Conservation (phyloP, 2,329 filamentous ascomycete species). For the Penicillium glabrum region DNA sequence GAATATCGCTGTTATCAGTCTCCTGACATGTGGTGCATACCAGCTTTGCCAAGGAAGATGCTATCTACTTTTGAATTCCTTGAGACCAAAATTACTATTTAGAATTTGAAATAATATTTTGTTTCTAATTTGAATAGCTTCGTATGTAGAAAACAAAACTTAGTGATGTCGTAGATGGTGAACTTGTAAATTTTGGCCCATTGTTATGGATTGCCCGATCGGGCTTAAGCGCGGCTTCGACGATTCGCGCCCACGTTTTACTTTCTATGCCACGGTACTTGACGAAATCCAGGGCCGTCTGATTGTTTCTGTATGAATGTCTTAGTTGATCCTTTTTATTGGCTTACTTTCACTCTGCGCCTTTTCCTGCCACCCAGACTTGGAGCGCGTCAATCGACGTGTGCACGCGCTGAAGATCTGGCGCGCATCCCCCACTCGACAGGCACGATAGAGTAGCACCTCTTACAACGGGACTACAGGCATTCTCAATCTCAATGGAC, state of each 20-base stretch:
- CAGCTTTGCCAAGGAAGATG: background rate
- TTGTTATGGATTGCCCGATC: constrained; percentile 23
- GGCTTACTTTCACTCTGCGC: background rate
- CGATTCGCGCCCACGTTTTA: constrained; percentile 11
- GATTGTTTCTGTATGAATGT: background rate
- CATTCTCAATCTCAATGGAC: background rate
- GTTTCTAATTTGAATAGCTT: background rate
- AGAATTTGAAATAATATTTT: background rate
- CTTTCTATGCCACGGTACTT: constrained; percentile 7
- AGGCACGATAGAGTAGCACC: background rate
- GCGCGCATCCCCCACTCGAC: background rate
- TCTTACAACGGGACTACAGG: background rate
- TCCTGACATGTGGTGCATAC: background rate
- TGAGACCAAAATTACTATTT: background rate
- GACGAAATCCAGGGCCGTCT: background rate
- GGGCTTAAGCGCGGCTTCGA: constrained; percentile 16
- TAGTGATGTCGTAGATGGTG: background rate
- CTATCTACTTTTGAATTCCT: background rate
- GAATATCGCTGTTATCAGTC: background rate
- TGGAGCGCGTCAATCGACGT: background rate
- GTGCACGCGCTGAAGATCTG: constrained; percentile 3
- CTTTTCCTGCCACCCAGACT: background rate
- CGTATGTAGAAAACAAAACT: background rate
- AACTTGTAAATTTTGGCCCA: background rate
- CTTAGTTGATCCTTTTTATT: background rate